Base-by-base conservation (phyloP, 1,284 basidiomycete species). In the Schizopora paradoxa region DNA sequence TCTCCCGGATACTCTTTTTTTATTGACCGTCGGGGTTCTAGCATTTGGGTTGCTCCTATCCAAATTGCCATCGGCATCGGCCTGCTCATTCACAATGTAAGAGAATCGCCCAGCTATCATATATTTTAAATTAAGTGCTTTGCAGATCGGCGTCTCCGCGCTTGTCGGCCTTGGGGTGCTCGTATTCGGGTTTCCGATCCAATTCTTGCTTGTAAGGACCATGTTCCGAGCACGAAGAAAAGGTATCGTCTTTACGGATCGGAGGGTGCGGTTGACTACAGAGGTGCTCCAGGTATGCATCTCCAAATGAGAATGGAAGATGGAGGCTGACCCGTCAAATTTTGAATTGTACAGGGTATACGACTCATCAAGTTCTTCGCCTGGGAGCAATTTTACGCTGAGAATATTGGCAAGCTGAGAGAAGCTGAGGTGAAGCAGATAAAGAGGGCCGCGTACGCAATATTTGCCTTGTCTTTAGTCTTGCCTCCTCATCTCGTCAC, bases 241-340 rank as follows among this genome's bases (percentile, higher is more conserved):
- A 54, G 82, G 81, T 25, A 79, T 87, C 52, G 69, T 74, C 42
- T 74, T 83, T 55, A 89, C 87, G 1, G 88, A 92, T 58, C 71
- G 74, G 47, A 73, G 85, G 10, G 74, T 82, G 4, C 66, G 79
- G 14, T 66, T 84, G 21, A 74, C 75, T 0, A 78, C 73, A 5
- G 83, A 86, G 62, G 68, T 76, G 18, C 19, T 8, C 18, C 18
- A 11, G 10, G 18, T 8, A 11, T 18, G 8, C 8, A 8, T 36
- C 18, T 10, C 10, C 34, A 8, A 18, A 36, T 36, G 8, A 16
- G 8, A 18, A 10, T n/a, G 14, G n/a, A n/a, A 11, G 13, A 31
- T 31, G 5, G 11, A 5, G 13, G 25, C 18, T 26, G 11, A 27
- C 27, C 22, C 27, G 36, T 16, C 23, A 5, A 28, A n/a, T 8